Evolutionary conservation across 208 protist genomes (phyloP).

Genomic region (Crithidia acanthocephali): DNA sequence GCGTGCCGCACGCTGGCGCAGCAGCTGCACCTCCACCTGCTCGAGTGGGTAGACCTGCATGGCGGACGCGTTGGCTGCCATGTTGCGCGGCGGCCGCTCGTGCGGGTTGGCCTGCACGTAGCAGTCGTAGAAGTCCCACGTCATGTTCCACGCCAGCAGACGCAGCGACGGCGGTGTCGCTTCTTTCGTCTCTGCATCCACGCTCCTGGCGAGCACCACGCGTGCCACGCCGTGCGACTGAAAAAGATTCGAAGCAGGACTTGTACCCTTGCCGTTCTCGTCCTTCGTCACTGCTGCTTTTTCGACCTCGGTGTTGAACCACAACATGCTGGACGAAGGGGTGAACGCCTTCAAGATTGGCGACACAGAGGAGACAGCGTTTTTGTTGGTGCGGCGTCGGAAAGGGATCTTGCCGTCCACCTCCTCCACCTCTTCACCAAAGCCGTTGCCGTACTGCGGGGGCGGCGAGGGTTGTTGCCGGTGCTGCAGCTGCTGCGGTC

Average conservation of each 20-base stretch:
- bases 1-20: constrained; percentile 35
- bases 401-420: not conserved
- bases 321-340: not conserved
- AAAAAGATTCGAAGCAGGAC: not conserved
- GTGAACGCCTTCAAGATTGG: not conserved
- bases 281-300: not conserved
- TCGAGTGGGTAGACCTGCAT: constrained; percentile 3
- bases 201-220: constrained; percentile 11
- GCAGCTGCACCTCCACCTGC: constrained; percentile 34
- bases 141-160: constrained; percentile 17
- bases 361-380: not conserved
- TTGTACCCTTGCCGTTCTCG: not conserved
- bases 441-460: not conserved
- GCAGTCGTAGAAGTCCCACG: constrained; percentile 20
- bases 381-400: not conserved
- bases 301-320: not conserved
- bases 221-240: constrained; percentile 17
- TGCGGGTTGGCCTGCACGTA: not conserved
- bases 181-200: not conserved
- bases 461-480: not conserved
- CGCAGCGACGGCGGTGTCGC: constrained; percentile 6
- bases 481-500: not conserved
- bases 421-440: not conserved
- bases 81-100: not conserved
- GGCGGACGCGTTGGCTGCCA: not conserved